Evolutionary conservation across 495 filamentous ascomycete species (phyloP).

Genomic region (Aeminium ludgeri): DNA sequence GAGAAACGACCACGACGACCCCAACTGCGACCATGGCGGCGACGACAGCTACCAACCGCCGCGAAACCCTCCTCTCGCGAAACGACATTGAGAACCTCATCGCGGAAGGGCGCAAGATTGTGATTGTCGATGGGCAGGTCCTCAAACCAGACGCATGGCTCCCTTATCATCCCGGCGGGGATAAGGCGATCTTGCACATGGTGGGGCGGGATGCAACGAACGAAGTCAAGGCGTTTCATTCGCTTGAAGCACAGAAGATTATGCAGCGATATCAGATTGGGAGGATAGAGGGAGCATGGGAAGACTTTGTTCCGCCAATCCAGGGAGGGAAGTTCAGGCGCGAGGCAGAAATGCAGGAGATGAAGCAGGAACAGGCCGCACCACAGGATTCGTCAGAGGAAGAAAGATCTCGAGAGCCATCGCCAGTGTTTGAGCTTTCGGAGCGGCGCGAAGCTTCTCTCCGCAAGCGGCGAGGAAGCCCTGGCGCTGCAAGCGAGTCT

Average conservation of each 20-base stretch:
- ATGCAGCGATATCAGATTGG: slow-evolving; percentile 82
- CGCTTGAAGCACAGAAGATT: slow-evolving; percentile 50
- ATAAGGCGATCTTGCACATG: slow-evolving; percentile 87
- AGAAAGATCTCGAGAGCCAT: slow-evolving; percentile 30
- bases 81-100: slow-evolving; percentile 75
- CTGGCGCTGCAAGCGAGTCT: slow-evolving; percentile 12
- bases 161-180: slow-evolving; percentile 78
- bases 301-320: slow-evolving; percentile 66
- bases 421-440: slow-evolving; percentile 25
- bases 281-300: slow-evolving; percentile 63
- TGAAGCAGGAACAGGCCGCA: slow-evolving; percentile 21
- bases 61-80: slow-evolving; percentile 30
- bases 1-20: too few relatives aligned
- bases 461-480: slow-evolving; percentile 2
- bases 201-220: slow-evolving; percentile 92
- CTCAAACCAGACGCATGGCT: slow-evolving; percentile 80
- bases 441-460: neutral
- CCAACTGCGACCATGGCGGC: slow-evolving; percentile 2
- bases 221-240: slow-evolving; percentile 91
- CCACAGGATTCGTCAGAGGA: slow-evolving; percentile 30
- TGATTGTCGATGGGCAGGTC: slow-evolving; percentile 67
- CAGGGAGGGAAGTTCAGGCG: slow-evolving; percentile 74
- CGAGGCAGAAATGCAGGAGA: slow-evolving; percentile 26
- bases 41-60: neutral
- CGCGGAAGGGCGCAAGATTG: slow-evolving; percentile 62